Conservation (phyloP, 257 asterid species). For the Solanum gracilifrons region DNA sequence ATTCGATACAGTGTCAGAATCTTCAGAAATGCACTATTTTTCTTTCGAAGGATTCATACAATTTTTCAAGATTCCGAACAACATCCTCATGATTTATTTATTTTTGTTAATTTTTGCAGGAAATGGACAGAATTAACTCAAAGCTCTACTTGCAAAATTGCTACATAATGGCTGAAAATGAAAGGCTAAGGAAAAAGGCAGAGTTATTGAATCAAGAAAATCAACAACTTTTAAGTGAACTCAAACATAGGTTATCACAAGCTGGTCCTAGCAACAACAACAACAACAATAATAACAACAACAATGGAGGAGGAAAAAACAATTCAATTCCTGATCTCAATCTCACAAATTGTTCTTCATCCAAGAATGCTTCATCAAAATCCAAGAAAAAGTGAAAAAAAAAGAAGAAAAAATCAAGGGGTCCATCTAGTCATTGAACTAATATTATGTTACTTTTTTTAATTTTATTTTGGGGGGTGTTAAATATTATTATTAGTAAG, state of each 20-base stretch:
- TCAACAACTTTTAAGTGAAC: constrained; percentile 50
- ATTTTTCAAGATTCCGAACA: neutral
- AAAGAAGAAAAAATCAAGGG: neutral
- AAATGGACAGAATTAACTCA: constrained; percentile 70
- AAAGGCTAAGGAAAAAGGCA: constrained; percentile 63
- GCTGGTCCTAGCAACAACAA: constrained; percentile 11
- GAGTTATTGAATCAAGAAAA: constrained; percentile 81
- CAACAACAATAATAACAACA: neutral
- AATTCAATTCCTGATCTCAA: constrained; percentile 27
- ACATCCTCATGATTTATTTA: neutral
- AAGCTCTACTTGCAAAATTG: constrained; percentile 62
- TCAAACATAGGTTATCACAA: constrained; percentile 42
- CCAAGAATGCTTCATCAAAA: constrained; percentile 33
- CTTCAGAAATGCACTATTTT: neutral
- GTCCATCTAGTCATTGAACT: constrained; percentile 4
- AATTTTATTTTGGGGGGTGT: neutral
- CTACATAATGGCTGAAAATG: constrained; percentile 68
- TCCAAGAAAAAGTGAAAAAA: constrained; percentile 28
- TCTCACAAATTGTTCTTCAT: constrained; percentile 9
- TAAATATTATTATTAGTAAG: neutral
- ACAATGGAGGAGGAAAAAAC: neutral
- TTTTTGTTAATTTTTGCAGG: neutral
- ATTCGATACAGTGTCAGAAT: neutral
- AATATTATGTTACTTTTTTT: neutral
- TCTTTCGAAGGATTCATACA: neutral